A percentile compares a stretch with the other conserved stretches of the same genome.
phyloP scores from a whole-genome alignment of 768 basidiomycete genomes.

The Leccinum subgranulosum region DNA sequence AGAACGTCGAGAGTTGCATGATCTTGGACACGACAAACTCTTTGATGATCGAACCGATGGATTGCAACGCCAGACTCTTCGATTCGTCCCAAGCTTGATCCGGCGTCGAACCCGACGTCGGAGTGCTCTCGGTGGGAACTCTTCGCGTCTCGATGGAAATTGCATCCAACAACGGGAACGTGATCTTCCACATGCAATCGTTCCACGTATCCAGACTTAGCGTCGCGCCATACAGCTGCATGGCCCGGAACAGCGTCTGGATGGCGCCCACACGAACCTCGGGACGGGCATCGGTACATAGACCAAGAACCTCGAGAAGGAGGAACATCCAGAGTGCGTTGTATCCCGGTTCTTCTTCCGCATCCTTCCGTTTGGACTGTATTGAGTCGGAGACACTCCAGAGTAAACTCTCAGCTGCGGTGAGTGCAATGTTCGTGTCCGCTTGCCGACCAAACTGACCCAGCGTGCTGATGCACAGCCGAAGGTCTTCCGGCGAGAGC shows the following conservation, averaged over 20 bases:
- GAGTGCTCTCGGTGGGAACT: conserved; percentile 10
- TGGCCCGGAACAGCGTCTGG: conserved; percentile 89
- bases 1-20: conserved; percentile 67
- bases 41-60: conserved; percentile 78
- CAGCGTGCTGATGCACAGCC: conserved; percentile 85
- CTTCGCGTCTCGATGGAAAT: conserved; percentile 56
- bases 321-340: conserved; percentile 94
- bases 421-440: conserved; percentile 95
- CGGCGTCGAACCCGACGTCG: conserved; percentile 13
- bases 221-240: conserved; percentile 90
- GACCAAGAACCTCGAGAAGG: conserved; percentile 73
- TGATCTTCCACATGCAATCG: conserved; percentile 86
- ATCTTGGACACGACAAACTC: conserved; percentile 77
- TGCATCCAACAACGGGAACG: conserved; percentile 81
- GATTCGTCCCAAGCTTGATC: conserved; percentile 80
- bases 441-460: conserved; percentile 89
- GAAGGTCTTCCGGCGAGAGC: conserved; percentile 76
- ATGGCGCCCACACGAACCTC: conserved; percentile 94
- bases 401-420: conserved; percentile 86
- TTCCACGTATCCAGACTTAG: conserved; percentile 84
- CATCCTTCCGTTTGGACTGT: conserved; percentile 72
- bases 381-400: conserved; percentile 98
- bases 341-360: conserved; percentile 64
- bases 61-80: conserved; percentile 79
- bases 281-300: conserved; percentile 77